phyloP scores from a whole-genome alignment of 768 basidiomycete species.

The Xerocomellus amylosporus region DNA sequence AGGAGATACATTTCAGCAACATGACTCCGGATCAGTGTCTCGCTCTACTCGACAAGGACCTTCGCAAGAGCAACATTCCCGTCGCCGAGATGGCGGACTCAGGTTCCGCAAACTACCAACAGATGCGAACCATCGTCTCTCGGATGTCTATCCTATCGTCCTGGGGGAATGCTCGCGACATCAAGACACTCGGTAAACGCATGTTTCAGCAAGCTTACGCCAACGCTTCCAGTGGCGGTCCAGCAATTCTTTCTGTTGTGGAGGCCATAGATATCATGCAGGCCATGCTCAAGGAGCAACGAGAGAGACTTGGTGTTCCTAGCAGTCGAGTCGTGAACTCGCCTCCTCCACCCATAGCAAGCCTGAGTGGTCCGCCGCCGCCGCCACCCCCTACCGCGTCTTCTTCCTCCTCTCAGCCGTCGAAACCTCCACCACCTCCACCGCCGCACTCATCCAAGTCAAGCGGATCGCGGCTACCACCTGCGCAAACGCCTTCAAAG shows the following conservation, averaged over 20 bases:
- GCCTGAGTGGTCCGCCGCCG: conserved; percentile 18
- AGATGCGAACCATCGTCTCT: conserved; percentile 25
- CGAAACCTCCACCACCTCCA: conserved; percentile 23
- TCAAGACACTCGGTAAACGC: conserved; percentile 44
- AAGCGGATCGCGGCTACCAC: background rate
- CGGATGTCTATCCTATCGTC: conserved; percentile 45
- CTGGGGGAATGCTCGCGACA: conserved; percentile 73
- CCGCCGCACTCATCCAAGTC: conserved; percentile 1
- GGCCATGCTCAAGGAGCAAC: conserved; percentile 18
- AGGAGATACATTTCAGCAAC: conserved; percentile 53
- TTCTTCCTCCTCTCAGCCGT: conserved; percentile 18
- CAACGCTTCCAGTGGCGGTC: conserved; percentile 8
- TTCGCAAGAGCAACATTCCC: conserved; percentile 43
- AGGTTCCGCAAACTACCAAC: conserved; percentile 1
- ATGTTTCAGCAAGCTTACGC: conserved; percentile 15
- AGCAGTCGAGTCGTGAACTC: conserved; percentile 2
- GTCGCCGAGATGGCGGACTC: conserved; percentile 32
- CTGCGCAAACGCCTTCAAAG: conserved; percentile 15
- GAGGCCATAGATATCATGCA: conserved; percentile 13
- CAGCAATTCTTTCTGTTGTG: background rate
- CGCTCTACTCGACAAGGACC: conserved; percentile 44
- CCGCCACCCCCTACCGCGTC: conserved; percentile 22
- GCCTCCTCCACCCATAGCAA: conserved; percentile 17
- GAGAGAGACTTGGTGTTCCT: conserved; percentile 25
- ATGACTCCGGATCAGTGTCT: conserved; percentile 50